These are phyloP conservation scores for Daldinia sp. DNA, from an alignment of 2,329 filamentous ascomycete species.

Conservation along the genomic window DNA sequence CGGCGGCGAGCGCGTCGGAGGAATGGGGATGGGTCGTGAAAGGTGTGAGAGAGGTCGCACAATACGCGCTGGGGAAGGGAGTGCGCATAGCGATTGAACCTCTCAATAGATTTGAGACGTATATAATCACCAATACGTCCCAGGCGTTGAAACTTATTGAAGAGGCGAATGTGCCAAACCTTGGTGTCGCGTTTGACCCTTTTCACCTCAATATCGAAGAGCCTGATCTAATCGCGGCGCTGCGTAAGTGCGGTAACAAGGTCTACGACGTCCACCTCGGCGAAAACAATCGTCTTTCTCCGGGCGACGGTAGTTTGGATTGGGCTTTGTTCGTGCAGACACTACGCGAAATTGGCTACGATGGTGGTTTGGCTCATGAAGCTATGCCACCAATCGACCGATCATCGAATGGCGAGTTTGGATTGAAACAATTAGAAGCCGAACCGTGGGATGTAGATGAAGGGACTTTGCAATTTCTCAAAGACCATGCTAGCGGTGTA, in stretches of 20 bases:
- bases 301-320: slow-evolving; percentile 37
- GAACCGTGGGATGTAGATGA: slow-evolving; percentile 36
- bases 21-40: slow-evolving; percentile 42
- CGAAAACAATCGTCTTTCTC: slow-evolving; percentile 39
- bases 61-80: slow-evolving; percentile 28
- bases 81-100: slow-evolving; percentile 39
- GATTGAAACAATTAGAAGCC: slow-evolving; percentile 33
- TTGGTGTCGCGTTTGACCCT: slow-evolving; percentile 39
- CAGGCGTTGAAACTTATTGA: slow-evolving; percentile 37
- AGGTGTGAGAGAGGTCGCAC: slow-evolving; percentile 33
- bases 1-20: slow-evolving; percentile 22
- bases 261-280: slow-evolving; percentile 40
- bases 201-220: slow-evolving; percentile 43
- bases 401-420: slow-evolving; percentile 30
- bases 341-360: slow-evolving; percentile 37
- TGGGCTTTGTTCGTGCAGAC: slow-evolving; percentile 37
- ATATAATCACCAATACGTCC: slow-evolving; percentile 37
- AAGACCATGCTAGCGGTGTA: slow-evolving; percentile 40
- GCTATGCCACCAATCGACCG: slow-evolving; percentile 40
- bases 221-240: slow-evolving; percentile 32
- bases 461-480: slow-evolving; percentile 40
- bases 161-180: slow-evolving; percentile 30
- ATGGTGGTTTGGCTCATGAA: slow-evolving; percentile 37
- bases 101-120: slow-evolving; percentile 43
- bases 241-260: slow-evolving; percentile 32